Evolutionary conservation across 139 green algal species (phyloP).

Genomic region (Desmodesmus armatus): DNA sequence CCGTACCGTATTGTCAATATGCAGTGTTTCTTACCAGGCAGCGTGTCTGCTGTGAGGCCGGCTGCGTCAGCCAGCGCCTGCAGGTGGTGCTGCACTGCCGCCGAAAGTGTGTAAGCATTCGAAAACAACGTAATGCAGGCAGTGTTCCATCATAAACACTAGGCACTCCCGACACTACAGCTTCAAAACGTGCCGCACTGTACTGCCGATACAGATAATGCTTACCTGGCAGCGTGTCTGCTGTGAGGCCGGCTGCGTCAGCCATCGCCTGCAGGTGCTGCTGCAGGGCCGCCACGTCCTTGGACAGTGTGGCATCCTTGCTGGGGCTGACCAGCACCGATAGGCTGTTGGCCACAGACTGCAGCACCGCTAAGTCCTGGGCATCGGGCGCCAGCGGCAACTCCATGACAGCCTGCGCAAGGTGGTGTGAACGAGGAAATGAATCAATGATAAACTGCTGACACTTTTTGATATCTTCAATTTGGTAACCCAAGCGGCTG

Average conservation of each 20-base stretch:
- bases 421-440: not conserved
- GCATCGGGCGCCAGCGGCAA: not conserved
- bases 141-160: no score
- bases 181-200: no score
- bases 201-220: no score
- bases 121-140: no score
- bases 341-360: not conserved
- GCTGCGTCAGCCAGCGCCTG: not conserved
- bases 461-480: not conserved
- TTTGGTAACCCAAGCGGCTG: not conserved
- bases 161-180: no score
- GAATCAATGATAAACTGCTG: not conserved
- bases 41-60: no score
- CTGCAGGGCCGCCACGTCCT: slow-evolving; percentile 24
- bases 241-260: not conserved
- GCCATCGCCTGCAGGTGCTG: not conserved
- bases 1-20: no score
- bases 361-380: not conserved
- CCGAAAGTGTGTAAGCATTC: no score
- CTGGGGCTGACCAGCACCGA: not conserved
- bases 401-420: slow-evolving; percentile 19
- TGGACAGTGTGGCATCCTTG: slow-evolving; percentile 13
- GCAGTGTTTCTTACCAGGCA: no score
- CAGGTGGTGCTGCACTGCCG: not conserved
- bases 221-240: no score